Percentiles rank a stretch among this genome's conserved stretches.
These are phyloP conservation scores for Pythium vanterpoolii DNA, from an alignment of 352 stramenopile genomes.

Conservation along the genomic window DNA sequence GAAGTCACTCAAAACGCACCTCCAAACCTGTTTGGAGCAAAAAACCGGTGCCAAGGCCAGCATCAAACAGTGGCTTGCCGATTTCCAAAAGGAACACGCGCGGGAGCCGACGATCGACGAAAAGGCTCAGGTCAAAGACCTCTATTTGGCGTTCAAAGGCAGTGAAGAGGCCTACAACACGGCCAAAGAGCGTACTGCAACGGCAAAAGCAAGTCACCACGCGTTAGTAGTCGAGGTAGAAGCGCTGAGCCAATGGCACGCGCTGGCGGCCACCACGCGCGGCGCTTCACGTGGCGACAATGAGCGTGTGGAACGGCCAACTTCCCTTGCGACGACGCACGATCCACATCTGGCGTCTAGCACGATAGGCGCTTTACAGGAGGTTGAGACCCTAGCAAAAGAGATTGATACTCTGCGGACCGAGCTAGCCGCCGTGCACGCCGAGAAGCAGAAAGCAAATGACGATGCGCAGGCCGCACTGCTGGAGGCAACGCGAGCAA, in stretches of 20 bases:
- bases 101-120: constrained; percentile 73
- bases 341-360: not conserved
- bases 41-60: constrained; percentile 53
- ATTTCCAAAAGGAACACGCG: constrained; percentile 44
- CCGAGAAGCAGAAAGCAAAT: constrained; percentile 4
- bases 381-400: constrained; percentile 10
- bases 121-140: constrained; percentile 70
- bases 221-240: constrained; percentile 45
- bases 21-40: constrained; percentile 30
- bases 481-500: not conserved
- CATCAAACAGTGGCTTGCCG: constrained; percentile 66
- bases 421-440: not conserved
- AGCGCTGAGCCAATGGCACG: constrained; percentile 45
- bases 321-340: not conserved
- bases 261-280: constrained; percentile 18
- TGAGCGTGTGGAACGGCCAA: not conserved
- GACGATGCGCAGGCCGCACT: not conserved
- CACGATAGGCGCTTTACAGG: not conserved
- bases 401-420: constrained; percentile 18
- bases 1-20: constrained; percentile 27
- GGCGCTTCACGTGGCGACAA: not conserved
- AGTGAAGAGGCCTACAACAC: constrained; percentile 47
- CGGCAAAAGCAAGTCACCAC: constrained; percentile 49
- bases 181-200: constrained; percentile 34
- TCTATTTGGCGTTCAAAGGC: constrained; percentile 77